Percentiles rank a stretch among this genome's conserved stretches.
Conservation (phyloP, 2,329 filamentous ascomycete species). For the Macrophomina phaseolina region DNA sequence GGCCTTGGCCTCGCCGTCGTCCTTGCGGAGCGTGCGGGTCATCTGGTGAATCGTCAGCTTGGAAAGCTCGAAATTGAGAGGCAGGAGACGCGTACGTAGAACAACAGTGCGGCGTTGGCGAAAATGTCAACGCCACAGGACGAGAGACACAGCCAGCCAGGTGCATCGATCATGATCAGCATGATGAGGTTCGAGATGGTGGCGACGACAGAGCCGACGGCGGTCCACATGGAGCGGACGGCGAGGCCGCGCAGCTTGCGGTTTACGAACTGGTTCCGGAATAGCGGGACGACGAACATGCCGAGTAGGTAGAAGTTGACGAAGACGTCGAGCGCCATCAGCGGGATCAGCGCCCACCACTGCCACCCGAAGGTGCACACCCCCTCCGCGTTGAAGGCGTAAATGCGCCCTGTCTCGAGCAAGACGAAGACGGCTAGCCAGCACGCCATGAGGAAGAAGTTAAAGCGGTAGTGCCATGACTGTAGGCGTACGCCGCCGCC, state of each 20-base stretch:
- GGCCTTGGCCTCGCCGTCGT: background rate
- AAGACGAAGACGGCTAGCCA: slow-evolving; percentile 6
- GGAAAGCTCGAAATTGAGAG: background rate
- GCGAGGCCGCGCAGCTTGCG: background rate
- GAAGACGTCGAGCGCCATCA: slow-evolving; percentile 14
- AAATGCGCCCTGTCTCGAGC: slow-evolving; percentile 6
- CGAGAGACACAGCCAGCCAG: background rate
- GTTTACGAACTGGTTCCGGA: slow-evolving; percentile 3
- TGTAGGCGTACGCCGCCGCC: background rate
- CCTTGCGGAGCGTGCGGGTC: background rate
- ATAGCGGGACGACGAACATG: slow-evolving; percentile 13
- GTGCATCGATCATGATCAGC: slow-evolving; percentile 13
- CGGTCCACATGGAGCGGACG: slow-evolving; percentile 1
- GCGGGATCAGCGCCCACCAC: slow-evolving; percentile 17
- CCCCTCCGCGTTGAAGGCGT: background rate
- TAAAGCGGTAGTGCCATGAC: slow-evolving; percentile 16
- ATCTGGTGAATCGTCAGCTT: background rate
- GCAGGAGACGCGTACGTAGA: background rate
- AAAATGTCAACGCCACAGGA: slow-evolving; percentile 14
- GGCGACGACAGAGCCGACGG: background rate
- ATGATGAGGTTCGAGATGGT: slow-evolving; percentile 10
- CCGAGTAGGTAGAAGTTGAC: slow-evolving; percentile 7
- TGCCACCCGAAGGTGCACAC: slow-evolving; percentile 17
- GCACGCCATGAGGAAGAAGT: slow-evolving; percentile 12
- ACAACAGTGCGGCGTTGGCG: background rate